Percentiles rank a stretch among this genome's conserved stretches.
Evolutionary conservation across 2,329 filamentous ascomycete genomes (phyloP).

Genomic region (Pseudonectria buxi): DNA sequence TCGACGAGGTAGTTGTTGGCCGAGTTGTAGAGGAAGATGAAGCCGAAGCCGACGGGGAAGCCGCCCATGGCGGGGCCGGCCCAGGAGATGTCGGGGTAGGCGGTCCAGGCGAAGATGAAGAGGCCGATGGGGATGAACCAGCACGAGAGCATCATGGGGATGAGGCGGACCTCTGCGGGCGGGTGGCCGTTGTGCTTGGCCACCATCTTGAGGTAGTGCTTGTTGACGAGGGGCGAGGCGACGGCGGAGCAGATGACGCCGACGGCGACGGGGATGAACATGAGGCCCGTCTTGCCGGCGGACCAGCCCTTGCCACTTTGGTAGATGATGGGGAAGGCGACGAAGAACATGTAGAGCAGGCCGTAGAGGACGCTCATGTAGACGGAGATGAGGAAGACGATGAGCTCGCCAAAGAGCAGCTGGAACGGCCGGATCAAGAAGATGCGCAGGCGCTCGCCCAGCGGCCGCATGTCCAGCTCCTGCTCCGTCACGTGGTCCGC

Average conservation of each 20-base stretch:
- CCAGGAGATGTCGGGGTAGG: slow-evolving; percentile 60
- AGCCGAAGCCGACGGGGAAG: slow-evolving; percentile 68
- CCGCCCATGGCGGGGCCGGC: slow-evolving; percentile 66
- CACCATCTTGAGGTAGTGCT: slow-evolving; percentile 64
- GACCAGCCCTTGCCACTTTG: slow-evolving; percentile 73
- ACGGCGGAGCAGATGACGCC: slow-evolving; percentile 63
- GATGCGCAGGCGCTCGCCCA: slow-evolving; percentile 61
- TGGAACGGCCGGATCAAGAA: slow-evolving; percentile 81
- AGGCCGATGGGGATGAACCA: slow-evolving; percentile 60
- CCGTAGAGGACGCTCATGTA: slow-evolving; percentile 83
- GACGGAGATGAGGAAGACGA: slow-evolving; percentile 74
- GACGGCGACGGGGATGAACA: slow-evolving; percentile 79
- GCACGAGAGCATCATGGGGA: slow-evolving; percentile 75
- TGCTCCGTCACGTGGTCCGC: slow-evolving; percentile 67
- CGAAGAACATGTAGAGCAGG: slow-evolving; percentile 70
- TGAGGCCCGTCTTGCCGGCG: slow-evolving; percentile 67
- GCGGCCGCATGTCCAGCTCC: slow-evolving; percentile 66
- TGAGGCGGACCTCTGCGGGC: slow-evolving; percentile 69
- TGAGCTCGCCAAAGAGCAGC: slow-evolving; percentile 75
- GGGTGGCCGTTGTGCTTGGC: slow-evolving; percentile 62
- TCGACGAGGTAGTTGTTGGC: slow-evolving; percentile 68
- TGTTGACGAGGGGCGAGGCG: slow-evolving; percentile 69
- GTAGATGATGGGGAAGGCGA: slow-evolving; percentile 65
- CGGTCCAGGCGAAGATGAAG: slow-evolving; percentile 56
- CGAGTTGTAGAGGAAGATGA: slow-evolving; percentile 78